Evolutionary conservation across 192 early-diverging fungal genomes (phyloP).

Genomic region (Rhizophagus clarus): DNA sequence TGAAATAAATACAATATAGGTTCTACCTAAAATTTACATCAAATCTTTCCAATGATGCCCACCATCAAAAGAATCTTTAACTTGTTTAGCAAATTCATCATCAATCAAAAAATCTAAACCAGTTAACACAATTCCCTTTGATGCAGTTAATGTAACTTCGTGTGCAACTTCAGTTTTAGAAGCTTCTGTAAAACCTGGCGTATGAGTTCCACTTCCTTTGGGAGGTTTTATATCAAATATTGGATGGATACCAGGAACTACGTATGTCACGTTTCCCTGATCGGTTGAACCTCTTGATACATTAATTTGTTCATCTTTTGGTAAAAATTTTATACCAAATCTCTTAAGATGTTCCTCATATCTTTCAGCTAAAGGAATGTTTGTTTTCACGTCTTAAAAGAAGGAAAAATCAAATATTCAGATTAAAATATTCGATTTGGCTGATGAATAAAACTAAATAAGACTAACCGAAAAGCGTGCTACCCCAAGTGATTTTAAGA

Average conservation of each 20-base stretch:
- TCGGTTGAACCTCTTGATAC: constrained; percentile 59
- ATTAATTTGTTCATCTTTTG: constrained; percentile 31
- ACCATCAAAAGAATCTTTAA: constrained; percentile 38
- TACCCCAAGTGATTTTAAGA: constrained; percentile 52
- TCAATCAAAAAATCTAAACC: constrained; percentile 55
- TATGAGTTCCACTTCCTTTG: constrained; percentile 50
- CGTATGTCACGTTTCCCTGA: constrained; percentile 72
- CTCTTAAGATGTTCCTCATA: constrained; percentile 45
- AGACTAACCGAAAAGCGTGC: constrained; percentile 59
- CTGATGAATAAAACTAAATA: constrained; percentile 44
- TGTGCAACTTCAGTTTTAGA: constrained; percentile 64
- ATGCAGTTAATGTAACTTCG: constrained; percentile 51
- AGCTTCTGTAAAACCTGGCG: constrained; percentile 59
- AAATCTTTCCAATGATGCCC: too few species aligned
- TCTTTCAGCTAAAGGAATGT: constrained; percentile 17
- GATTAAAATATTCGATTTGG: constrained; percentile 18
- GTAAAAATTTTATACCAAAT: constrained; percentile 37
- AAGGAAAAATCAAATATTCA: constrained; percentile 23
- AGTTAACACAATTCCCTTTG: constrained; percentile 53
- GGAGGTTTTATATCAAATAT: constrained; percentile 34
- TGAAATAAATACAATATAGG: too few species aligned
- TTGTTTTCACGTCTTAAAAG: neutral
- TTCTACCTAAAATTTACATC: too few species aligned
- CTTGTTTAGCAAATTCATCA: constrained; percentile 46
- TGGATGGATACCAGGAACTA: constrained; percentile 56